Conservation (phyloP, 2,329 filamentous ascomycete species). For the Penicillium sp. region DNA sequence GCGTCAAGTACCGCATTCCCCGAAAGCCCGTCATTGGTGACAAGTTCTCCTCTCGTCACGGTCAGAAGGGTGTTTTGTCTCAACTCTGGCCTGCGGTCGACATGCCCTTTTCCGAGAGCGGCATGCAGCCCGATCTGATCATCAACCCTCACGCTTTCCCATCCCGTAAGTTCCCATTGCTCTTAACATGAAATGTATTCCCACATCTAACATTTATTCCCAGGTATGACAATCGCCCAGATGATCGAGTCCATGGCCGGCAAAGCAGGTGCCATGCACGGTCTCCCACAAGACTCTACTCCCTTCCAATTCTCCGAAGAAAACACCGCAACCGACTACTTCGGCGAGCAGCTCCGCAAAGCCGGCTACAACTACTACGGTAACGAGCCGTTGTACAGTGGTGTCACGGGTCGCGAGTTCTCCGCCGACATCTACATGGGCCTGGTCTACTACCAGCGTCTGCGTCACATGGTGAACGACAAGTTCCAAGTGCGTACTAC, state of each 20-base stretch:
- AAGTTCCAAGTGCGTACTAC: constrained; percentile 98
- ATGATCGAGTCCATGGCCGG: constrained; percentile 96
- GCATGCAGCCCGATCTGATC: constrained; percentile 95
- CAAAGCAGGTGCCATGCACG: constrained; percentile 90
- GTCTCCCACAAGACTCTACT: constrained; percentile 91
- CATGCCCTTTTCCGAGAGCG: constrained; percentile 95
- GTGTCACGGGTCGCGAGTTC: constrained; percentile 92
- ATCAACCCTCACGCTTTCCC: constrained; percentile 99
- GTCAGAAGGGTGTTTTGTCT: constrained; percentile 94
- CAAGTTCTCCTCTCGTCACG: constrained; percentile 98
- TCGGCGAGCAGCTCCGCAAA: constrained; percentile 90
- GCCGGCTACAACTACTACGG: constrained; percentile 98
- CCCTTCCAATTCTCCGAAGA: constrained; percentile 94
- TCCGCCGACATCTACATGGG: constrained; percentile 95
- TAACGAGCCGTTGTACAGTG: constrained; percentile 98
- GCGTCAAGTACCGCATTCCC: constrained; percentile 89
- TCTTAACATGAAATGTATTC: background rate
- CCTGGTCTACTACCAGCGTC: constrained; percentile 95
- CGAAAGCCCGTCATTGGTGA: constrained; percentile 91
- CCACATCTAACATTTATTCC: constrained; percentile 5
- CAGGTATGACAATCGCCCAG: constrained; percentile 95
- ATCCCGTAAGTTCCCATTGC: constrained; percentile 59
- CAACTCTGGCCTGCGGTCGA: constrained; percentile 93
- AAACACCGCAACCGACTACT: constrained; percentile 88
- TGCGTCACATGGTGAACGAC: constrained; percentile 99